Evolutionary conservation across 352 stramenopile genomes (phyloP).

Genomic region (Phytophthora parvispora): DNA sequence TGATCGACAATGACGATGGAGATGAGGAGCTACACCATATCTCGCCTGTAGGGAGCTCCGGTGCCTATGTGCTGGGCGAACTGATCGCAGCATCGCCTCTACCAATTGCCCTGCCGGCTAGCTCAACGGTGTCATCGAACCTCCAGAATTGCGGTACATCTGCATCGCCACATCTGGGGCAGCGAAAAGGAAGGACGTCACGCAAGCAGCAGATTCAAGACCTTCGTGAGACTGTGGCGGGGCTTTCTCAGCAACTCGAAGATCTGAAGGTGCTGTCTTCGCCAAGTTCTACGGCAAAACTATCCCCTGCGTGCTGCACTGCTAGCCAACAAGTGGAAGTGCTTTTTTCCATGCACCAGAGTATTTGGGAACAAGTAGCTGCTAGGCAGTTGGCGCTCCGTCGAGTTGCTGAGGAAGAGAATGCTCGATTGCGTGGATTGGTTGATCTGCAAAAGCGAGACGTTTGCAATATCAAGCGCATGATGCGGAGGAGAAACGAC

Average conservation of each 20-base stretch:
- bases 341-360: background rate
- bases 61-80: too few relatives aligned
- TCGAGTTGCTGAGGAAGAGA: constrained; percentile 3
- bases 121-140: too few relatives aligned
- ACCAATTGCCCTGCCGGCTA: too few relatives aligned
- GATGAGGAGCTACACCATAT: too few relatives aligned
- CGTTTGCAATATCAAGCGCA: background rate
- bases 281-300: background rate
- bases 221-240: constrained; percentile 6
- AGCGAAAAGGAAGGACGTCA: background rate
- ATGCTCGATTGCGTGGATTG: background rate
- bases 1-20: background rate
- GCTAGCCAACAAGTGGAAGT: background rate
- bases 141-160: too few relatives aligned
- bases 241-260: background rate
- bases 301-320: background rate
- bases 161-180: too few relatives aligned
- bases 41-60: too few relatives aligned
- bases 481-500: constrained; percentile 6
- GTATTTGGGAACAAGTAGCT: constrained; percentile 8
- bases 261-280: background rate
- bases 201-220: constrained; percentile 13
- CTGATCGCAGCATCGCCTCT: too few relatives aligned
- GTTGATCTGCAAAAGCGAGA: background rate
- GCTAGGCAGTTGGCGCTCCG: background rate